A percentile compares a stretch with the other conserved stretches of the same genome.
phyloP scores from a whole-genome alignment of 1,284 basidiomycete genomes.

The Trichosporon sp. region DNA sequence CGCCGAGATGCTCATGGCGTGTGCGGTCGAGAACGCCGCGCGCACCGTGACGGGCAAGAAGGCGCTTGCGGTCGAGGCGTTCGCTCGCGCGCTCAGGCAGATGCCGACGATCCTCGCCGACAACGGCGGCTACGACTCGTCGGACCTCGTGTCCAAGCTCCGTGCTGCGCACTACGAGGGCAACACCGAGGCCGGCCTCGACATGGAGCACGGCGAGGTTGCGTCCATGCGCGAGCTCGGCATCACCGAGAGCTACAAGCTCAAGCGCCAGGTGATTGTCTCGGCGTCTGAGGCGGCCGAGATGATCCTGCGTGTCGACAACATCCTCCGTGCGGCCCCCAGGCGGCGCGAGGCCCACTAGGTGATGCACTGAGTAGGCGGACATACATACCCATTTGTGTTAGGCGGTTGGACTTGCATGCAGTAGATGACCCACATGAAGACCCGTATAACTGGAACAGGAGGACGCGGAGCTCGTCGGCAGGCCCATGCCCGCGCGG shows the following conservation, averaged over 20 bases:
- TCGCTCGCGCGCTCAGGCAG: conserved; percentile 74
- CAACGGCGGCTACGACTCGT: conserved; percentile 95
- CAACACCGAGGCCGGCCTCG: conserved; percentile 78
- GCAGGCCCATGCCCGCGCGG: background rate
- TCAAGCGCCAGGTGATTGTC: conserved; percentile 90
- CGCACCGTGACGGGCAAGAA: conserved; percentile 87
- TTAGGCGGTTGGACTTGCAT: conserved; percentile 6
- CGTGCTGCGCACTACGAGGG: conserved; percentile 94
- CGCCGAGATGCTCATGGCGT: conserved; percentile 96
- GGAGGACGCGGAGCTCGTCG: background rate
- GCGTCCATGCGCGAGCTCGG: conserved; percentile 85
- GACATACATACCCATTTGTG: conserved; percentile 2
- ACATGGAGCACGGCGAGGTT: conserved; percentile 80
- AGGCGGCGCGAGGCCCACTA: conserved; percentile 55
- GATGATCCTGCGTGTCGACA: conserved; percentile 60
- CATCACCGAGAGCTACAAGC: conserved; percentile 93
- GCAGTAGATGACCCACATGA: conserved; percentile 7
- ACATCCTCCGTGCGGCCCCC: conserved; percentile 58
- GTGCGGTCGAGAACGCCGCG: conserved; percentile 84
- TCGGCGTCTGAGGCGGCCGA: conserved; percentile 95
- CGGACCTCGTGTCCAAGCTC: conserved; percentile 86
- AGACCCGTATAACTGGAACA: background rate
- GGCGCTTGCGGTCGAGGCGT: conserved; percentile 89
- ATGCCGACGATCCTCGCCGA: conserved; percentile 96
- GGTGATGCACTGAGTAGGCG: conserved; percentile 7